Conservation (phyloP, 2,329 filamentous ascomycete genomes). For the Phoma herbarum region DNA sequence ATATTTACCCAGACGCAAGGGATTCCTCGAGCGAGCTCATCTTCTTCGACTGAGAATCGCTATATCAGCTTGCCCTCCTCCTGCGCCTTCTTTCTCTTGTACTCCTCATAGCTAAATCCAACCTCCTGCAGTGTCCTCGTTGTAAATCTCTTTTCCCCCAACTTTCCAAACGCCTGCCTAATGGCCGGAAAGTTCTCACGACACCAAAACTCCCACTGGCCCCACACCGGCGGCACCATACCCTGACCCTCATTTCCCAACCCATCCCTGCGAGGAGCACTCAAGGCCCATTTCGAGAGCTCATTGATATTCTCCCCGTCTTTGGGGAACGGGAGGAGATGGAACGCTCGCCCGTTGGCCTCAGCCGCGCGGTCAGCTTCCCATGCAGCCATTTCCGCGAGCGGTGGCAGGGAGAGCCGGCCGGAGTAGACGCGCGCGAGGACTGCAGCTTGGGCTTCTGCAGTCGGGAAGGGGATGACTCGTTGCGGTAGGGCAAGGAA, state of each 20-base stretch:
- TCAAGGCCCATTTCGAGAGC: slow-evolving; percentile 68
- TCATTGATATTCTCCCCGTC: slow-evolving; percentile 77
- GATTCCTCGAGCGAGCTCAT: too few relatives aligned
- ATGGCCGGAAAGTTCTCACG: slow-evolving; percentile 73
- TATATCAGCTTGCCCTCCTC: slow-evolving; percentile 21
- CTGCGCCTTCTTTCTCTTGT: slow-evolving; percentile 15
- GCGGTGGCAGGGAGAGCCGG: slow-evolving; percentile 69
- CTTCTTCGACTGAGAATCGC: too few relatives aligned
- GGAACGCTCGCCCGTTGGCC: slow-evolving; percentile 62
- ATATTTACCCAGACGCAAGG: too few relatives aligned
- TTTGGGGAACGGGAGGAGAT: slow-evolving; percentile 64
- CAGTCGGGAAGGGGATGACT: slow-evolving; percentile 86
- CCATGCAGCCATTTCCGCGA: slow-evolving; percentile 73
- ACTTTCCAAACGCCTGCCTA: slow-evolving; percentile 73
- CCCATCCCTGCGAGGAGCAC: slow-evolving; percentile 51
- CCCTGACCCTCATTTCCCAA: slow-evolving; percentile 60
- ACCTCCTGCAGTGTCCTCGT: slow-evolving; percentile 75
- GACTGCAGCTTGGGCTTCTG: slow-evolving; percentile 80
- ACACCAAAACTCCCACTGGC: slow-evolving; percentile 74
- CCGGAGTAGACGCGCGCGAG: slow-evolving; percentile 81
- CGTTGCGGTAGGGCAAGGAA: slow-evolving; percentile 80
- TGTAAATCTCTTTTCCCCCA: slow-evolving; percentile 64
- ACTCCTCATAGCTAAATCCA: slow-evolving; percentile 68
- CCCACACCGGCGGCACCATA: slow-evolving; percentile 77
- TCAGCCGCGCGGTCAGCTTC: slow-evolving; percentile 58